Percentiles rank a stretch among this genome's conserved stretches.
Conservation (phyloP, 805 yeast species). For the Starmerella khaoyaiensis region DNA sequence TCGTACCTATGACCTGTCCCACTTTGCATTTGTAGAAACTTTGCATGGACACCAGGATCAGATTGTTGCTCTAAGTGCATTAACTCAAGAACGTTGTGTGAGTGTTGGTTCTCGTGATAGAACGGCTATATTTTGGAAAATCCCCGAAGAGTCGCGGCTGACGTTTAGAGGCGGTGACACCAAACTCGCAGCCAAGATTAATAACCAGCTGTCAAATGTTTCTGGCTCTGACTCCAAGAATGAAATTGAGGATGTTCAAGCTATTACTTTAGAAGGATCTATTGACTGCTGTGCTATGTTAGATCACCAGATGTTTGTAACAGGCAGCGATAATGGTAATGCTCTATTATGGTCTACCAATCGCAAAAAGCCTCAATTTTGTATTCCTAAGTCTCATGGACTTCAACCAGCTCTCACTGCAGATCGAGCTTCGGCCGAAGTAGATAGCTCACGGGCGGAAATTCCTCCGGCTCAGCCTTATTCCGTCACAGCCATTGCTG, state of each 20-base stretch:
- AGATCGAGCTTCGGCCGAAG: conserved; percentile 42
- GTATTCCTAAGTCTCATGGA: conserved; percentile 68
- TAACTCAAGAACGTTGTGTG: conserved; percentile 80
- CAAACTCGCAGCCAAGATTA: conserved; percentile 22
- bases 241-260: conserved; percentile 1
- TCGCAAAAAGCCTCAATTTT: conserved; percentile 74
- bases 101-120: conserved; percentile 93
- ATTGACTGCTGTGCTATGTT: conserved; percentile 82
- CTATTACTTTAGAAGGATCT: conserved; percentile 51
- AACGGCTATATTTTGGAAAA: conserved; percentile 93
- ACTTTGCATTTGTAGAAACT: conserved; percentile 77
- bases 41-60: conserved; percentile 92
- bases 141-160: conserved; percentile 84
- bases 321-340: conserved; percentile 92
- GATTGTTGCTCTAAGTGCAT: conserved; percentile 67
- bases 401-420: conserved; percentile 37
- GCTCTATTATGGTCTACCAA: conserved; percentile 80
- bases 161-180: conserved; percentile 86
- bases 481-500: conserved; percentile 70
- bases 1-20: conserved; percentile 74
- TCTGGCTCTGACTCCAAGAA: not conserved
- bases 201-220: not conserved
- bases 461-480: conserved; percentile 68
- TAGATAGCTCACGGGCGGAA: conserved; percentile 19
- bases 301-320: conserved; percentile 83